Evolutionary conservation across 352 stramenopile species (phyloP).

Genomic region (Plasmopara halstedii): DNA sequence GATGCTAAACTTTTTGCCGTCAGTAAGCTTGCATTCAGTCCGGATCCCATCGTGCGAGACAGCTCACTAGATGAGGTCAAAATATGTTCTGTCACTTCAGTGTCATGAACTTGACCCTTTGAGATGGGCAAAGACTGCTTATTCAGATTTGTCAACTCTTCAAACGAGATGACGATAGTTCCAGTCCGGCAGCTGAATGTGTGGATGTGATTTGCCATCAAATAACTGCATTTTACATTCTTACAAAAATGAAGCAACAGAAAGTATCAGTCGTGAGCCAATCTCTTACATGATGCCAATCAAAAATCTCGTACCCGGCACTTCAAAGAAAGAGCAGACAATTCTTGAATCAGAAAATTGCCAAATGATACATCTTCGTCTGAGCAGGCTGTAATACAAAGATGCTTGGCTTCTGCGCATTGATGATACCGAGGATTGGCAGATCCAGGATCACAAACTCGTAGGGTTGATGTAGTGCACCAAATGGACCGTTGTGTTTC

Average conservation of each 20-base stretch:
- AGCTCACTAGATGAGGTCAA: conserved; percentile 27
- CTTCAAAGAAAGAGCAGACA: conserved; percentile 56
- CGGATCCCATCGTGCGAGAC: conserved; percentile 22
- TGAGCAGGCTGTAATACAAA: conserved; percentile 54
- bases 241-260: conserved; percentile 7
- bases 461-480: conserved; percentile 69
- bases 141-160: conserved; percentile 64
- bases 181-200: conserved; percentile 67
- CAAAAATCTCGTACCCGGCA: conserved; percentile 47
- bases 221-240: conserved; percentile 71
- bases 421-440: conserved; percentile 53
- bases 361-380: conserved; percentile 74
- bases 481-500: conserved; percentile 39
- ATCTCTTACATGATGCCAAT: not conserved
- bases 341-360: conserved; percentile 71
- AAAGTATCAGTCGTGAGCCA: not conserved
- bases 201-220: conserved; percentile 79
- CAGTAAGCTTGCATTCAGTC: conserved; percentile 39
- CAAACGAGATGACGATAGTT: conserved; percentile 75
- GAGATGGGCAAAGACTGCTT: conserved; percentile 31
- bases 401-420: conserved; percentile 60
- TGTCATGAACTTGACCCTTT: conserved; percentile 28
- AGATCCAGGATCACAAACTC: conserved; percentile 41
- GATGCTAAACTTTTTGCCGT: conserved; percentile 33
- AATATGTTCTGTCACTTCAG: conserved; percentile 17